Conservation (phyloP, 495 filamentous ascomycete genomes). For the Neurospora sp. region DNA sequence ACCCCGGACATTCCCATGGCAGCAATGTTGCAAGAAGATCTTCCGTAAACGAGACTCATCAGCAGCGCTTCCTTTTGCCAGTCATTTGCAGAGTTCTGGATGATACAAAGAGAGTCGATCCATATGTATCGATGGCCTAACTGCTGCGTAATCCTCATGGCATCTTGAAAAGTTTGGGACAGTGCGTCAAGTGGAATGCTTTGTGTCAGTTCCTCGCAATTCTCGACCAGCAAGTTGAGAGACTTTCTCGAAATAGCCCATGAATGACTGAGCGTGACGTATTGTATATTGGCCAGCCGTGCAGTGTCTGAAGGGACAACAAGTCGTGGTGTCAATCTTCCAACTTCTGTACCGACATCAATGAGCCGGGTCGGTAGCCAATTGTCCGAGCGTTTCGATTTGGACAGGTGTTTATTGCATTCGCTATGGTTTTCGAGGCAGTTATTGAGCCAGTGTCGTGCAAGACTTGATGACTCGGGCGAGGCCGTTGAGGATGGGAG, state of each 20-base stretch:
- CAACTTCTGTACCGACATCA: background rate
- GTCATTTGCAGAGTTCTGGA: slow-evolving; percentile 2
- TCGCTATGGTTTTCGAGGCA: background rate
- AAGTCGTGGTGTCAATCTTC: background rate
- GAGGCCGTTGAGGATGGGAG: background rate
- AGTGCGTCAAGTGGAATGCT: background rate
- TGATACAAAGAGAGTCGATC: slow-evolving; percentile 1
- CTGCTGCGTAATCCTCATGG: slow-evolving; percentile 2
- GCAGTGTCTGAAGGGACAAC: background rate
- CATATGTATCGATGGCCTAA: background rate
- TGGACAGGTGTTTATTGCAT: background rate
- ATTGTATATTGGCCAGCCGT: background rate
- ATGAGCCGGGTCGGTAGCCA: background rate
- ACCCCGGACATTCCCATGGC: background rate
- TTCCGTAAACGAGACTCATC: slow-evolving; percentile 4
- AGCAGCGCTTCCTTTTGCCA: slow-evolving; percentile 4
- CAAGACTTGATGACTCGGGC: background rate
- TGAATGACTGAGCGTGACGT: slow-evolving; percentile 37
- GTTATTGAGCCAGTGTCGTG: background rate
- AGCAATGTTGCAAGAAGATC: slow-evolving; percentile 2
- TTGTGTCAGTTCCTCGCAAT: background rate
- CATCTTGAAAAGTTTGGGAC: slow-evolving; percentile 2
- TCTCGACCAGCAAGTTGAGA: background rate
- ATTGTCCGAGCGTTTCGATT: background rate
- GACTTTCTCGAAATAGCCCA: slow-evolving; percentile 1